Base-by-base conservation (phyloP, 2,329 filamentous ascomycete species). In the Sporothrix brasiliensis region DNA sequence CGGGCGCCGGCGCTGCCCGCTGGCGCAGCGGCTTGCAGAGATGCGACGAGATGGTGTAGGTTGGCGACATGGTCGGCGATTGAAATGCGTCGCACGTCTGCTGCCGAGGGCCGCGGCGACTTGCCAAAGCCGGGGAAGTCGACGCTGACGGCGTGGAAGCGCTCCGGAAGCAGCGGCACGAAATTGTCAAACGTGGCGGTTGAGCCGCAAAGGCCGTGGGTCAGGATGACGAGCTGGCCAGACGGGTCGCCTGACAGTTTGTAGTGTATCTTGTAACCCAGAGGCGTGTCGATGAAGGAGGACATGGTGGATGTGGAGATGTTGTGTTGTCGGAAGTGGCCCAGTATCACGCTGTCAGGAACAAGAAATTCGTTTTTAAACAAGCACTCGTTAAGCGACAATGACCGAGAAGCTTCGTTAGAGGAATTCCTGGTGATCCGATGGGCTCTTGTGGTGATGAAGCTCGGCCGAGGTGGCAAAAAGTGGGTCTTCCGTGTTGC, bases 111-210 rank as follows among this genome's bases (percentile, higher is more conserved):
- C 1, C 71, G 70, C 0, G 73, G 72, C 2, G 76, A 75, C 50
- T 76, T 71, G 19, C 76, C 77, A 56, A 77, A 78, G 14, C 76
- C 76, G 58, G 74, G 76, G 50, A 78, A 75, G 66, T 78, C 77
- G 30, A 78, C 72, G 2, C 74, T 69, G 21, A 77, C 69, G 53
- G 72, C 68, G 39, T 72, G 72, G 70, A 73, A 75, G 24, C 69
- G 44, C 5, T 14, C 61, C 0, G 74, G 71, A 6, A 77, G 30
- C 1, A 78, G 69, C 0, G 75, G 72, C 14, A 60, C n/a, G 67
- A 76, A 76, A 1, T 74, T 74, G 7, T 73, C 70, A 61, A 76
- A 76, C 1, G 75, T 76, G 5, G 72, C 70, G 0, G 71, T 73
- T 3, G 74, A 76, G 4, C 74, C 77, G 65, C 78, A 75, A 61